Evolutionary conservation across 768 basidiomycete species (phyloP).

Genomic region (Rhizopogon roseolus): DNA sequence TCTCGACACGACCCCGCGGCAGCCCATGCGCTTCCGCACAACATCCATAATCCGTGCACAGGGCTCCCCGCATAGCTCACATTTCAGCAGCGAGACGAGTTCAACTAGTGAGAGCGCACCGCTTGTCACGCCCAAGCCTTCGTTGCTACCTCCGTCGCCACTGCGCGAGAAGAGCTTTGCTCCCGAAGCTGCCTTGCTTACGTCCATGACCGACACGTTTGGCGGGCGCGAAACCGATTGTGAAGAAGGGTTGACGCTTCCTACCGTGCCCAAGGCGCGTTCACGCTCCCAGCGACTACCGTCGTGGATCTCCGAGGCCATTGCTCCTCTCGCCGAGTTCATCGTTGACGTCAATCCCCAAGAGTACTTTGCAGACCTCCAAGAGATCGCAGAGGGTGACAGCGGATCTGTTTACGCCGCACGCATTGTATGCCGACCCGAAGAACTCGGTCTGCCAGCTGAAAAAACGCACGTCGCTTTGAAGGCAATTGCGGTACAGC

Average conservation of each 20-base stretch:
- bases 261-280: constrained; percentile 24
- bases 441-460: constrained; percentile 13
- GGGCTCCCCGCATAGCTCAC: constrained; percentile 47
- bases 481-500: constrained; percentile 36
- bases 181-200: constrained; percentile 20
- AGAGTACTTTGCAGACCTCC: constrained; percentile 59
- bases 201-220: constrained; percentile 34
- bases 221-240: constrained; percentile 19
- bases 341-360: constrained; percentile 66
- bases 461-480: constrained; percentile 59
- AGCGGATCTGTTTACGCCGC: constrained; percentile 65
- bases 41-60: constrained; percentile 20
- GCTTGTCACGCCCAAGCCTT: constrained; percentile 20
- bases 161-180: constrained; percentile 11
- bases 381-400: constrained; percentile 82
- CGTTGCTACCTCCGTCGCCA: constrained; percentile 16
- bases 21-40: constrained; percentile 21
- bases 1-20: constrained; percentile 19
- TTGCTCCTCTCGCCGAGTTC: constrained; percentile 54
- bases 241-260: constrained; percentile 13
- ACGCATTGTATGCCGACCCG: constrained; percentile 17
- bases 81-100: constrained; percentile 37
- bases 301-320: constrained; percentile 58
- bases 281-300: constrained; percentile 48
- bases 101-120: constrained; percentile 22